These are phyloP conservation scores for Phialemoniopsis sp. DNA, from an alignment of 2,329 filamentous ascomycete genomes.

Conservation along the genomic window DNA sequence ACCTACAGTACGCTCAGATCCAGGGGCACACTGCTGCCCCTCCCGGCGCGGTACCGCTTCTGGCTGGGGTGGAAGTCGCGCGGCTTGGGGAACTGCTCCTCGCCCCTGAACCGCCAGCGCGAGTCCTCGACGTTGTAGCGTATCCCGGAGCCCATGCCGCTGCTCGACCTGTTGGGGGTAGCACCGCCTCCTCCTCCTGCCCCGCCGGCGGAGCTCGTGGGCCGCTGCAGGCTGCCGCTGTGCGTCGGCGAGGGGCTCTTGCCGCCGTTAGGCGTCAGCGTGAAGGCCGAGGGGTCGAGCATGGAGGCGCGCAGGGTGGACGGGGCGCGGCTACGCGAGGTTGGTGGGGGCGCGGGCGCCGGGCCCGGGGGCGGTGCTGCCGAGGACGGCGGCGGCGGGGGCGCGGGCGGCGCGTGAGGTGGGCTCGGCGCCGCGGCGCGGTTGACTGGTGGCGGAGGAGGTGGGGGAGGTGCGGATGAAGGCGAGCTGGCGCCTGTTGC, in stretches of 20 bases:
- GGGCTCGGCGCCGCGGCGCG: conserved; percentile 25
- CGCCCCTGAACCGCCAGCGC: conserved; percentile 84
- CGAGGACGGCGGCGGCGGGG: conserved; percentile 35
- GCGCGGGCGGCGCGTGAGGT: conserved; percentile 28
- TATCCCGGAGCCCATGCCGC: conserved; percentile 18
- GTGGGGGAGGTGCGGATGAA: conserved; percentile 25
- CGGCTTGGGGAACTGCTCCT: conserved; percentile 78
- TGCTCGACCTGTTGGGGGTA: too few species aligned
- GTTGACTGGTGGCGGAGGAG: conserved; percentile 27
- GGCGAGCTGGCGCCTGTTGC: conserved; percentile 19
- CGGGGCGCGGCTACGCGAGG: conserved; percentile 31
- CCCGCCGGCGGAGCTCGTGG: too few species aligned
- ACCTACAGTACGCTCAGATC: conserved; percentile 61
- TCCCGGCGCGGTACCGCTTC: conserved; percentile 82
- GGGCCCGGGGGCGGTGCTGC: conserved; percentile 20
- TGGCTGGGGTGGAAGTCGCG: conserved; percentile 71
- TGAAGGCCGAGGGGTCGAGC: conserved; percentile 74
- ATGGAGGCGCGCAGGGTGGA: conserved; percentile 54
- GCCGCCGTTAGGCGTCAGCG: conserved; percentile 60
- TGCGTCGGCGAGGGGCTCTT: conserved; percentile 42
- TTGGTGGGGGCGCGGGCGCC: conserved; percentile 22
- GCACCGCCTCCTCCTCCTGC: conserved; percentile 18
- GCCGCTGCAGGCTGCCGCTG: too few species aligned
- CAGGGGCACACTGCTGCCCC: conserved; percentile 90
- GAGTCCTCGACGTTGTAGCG: conserved; percentile 66